Percentiles rank a stretch among this genome's conserved stretches.
phyloP scores from a whole-genome alignment of 1,139 yeast genomes.

The Pneumocystis oryctolagi region DNA sequence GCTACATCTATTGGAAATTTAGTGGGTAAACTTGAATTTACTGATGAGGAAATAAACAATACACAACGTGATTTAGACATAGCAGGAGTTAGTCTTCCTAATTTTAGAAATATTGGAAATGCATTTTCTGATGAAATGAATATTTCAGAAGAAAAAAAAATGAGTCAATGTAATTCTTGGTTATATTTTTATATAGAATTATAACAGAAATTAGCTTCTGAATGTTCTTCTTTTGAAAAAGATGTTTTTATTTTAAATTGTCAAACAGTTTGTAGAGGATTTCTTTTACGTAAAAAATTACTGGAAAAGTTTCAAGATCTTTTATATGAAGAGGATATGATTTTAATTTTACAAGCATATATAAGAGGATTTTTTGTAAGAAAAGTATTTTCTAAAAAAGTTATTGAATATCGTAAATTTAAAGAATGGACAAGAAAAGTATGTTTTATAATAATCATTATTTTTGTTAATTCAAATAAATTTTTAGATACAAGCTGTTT shows the following conservation, averaged over 20 bases:
- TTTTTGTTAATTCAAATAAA: background rate
- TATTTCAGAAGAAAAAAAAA: slow-evolving; percentile 23
- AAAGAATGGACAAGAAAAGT: background rate
- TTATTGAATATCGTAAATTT: background rate
- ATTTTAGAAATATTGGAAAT: slow-evolving; percentile 28
- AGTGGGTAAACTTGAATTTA: slow-evolving; percentile 48
- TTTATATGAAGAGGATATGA: slow-evolving; percentile 6
- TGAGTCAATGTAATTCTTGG: slow-evolving; percentile 16
- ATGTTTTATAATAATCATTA: background rate
- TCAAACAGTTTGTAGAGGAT: slow-evolving; percentile 12
- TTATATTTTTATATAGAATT: background rate
- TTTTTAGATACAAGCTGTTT: slow-evolving; percentile 35
- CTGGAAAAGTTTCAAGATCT: slow-evolving; percentile 6
- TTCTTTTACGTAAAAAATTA: slow-evolving; percentile 10
- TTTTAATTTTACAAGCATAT: slow-evolving; percentile 6
- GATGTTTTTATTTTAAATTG: slow-evolving; percentile 1
- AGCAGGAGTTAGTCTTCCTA: slow-evolving; percentile 29
- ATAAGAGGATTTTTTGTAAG: slow-evolving; percentile 21
- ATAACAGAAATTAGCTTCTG: background rate
- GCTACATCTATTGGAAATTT: slow-evolving; percentile 52
- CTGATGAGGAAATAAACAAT: slow-evolving; percentile 49
- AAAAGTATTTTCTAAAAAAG: background rate
- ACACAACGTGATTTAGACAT: slow-evolving; percentile 53
- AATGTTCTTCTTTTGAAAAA: slow-evolving; percentile 1
- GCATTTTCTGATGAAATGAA: slow-evolving; percentile 23